Conservation (phyloP, 2,329 filamentous ascomycete genomes). For the Lasiodiplodia citricola region DNA sequence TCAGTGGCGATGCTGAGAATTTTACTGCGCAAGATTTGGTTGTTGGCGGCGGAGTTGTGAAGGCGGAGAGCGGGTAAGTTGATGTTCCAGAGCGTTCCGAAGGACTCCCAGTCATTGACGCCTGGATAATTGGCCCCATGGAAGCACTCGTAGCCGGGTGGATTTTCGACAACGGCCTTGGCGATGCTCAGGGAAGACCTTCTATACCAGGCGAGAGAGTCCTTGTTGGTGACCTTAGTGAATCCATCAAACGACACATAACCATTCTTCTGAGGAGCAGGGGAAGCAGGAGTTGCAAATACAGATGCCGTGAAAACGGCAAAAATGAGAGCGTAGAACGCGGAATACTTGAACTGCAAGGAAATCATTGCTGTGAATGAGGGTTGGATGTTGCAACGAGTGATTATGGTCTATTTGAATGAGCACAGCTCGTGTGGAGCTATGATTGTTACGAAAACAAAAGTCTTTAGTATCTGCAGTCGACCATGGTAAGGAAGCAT, state of each 20-base stretch:
- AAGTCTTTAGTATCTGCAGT: background rate
- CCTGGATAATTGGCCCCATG: background rate
- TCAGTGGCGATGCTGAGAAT: conserved; percentile 30
- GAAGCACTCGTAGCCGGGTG: conserved; percentile 9
- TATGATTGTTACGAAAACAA: background rate
- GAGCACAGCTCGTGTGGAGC: background rate
- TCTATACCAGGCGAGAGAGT: conserved; percentile 2
- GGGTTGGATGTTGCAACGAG: background rate
- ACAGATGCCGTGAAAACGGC: background rate
- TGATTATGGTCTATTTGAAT: background rate
- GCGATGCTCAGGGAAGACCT: background rate
- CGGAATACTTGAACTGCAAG: background rate
- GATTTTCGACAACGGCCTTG: background rate
- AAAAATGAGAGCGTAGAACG: background rate
- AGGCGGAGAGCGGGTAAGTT: background rate
- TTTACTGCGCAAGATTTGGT: conserved; percentile 5
- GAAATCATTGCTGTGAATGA: background rate
- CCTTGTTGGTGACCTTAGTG: background rate
- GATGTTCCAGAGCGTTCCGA: conserved; percentile 14
- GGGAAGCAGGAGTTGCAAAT: background rate
- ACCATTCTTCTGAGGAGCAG: background rate
- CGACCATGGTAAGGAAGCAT: background rate
- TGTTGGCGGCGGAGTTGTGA: conserved; percentile 1
- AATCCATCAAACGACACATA: background rate
- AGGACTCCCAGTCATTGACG: background rate